Base-by-base conservation (phyloP, 257 asterid species). In the Nicotiana attenuata region DNA sequence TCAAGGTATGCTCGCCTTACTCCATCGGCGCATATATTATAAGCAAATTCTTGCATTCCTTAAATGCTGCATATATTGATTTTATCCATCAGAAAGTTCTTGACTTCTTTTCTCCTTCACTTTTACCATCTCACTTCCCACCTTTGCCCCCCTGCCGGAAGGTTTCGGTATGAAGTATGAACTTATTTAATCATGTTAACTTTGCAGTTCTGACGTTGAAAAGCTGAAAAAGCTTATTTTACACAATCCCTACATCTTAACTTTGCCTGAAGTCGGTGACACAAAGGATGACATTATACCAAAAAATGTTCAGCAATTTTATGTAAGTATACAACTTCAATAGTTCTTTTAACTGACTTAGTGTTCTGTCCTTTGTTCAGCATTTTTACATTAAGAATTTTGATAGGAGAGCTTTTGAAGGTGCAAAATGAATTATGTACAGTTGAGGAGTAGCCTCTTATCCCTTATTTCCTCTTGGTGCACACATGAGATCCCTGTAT, bases 191-290 rank as follows among this genome's bases (percentile, higher is more conserved):
- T 84, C 64, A 20, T 78, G 76, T 89, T 75, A 77, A 85, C 31
- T 66, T 75, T 87, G 87, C 97, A 96, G 99, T 87, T 90, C 83
- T 82, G 98, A 94, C 68, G 97, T 96, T 64, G 99, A 96, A 82
- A 96, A 93, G 92, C 92, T 96, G 90, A 96, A 93, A 84, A 93
- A 89, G 86, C 97, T 96, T 85, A 88, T 96, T 77, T 91, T 96
- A 81, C 99, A 96, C 59, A 94, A 96, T 89, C 99, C 99, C 29
- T 89, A 85, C 90, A 90, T 88, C 89, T 87, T 96, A 66, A 93
- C 97, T 75, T 86, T 94, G 84, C 93, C 97, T 24, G 97, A 96
- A 87, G 92, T 92, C 52, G 98, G 98, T 60, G 92, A 92, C 24
- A 88, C 85, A 65, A 96, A 93, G 89, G 98, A 96, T 82, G 98